Base-by-base conservation (phyloP, 306 rosid genomes). In the Lathyrus aphaca region DNA sequence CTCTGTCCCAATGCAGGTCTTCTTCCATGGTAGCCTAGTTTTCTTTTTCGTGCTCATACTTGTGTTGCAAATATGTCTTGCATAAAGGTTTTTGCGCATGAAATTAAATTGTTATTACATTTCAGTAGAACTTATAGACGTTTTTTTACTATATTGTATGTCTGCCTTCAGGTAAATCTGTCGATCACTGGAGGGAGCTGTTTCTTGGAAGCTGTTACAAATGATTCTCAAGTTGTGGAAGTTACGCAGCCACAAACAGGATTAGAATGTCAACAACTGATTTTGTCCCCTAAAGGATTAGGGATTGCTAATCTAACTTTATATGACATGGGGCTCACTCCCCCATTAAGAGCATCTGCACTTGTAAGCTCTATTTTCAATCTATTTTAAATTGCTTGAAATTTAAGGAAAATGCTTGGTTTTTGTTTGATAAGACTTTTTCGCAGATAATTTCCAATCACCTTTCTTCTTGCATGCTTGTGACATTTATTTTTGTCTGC, bases 101-200 rank as follows among this genome's bases (percentile, higher is more conserved):
- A 66, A 48, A 64, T 48, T 43, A 58, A 67, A 16, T 63, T 64
- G 10, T 71, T 23, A 44, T 30, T 66, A 23, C 67, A 45, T 69
- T 64, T 9, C 14, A 57, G 17, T 70, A 55, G 48, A 35, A 71
- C 54, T 30, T 27, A 29, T 27, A 15, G 50, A 42, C 29, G n/a
- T 19, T 15, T 77, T 58, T 77, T 58, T 58, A 38, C 45, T 74
- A 60, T 72, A 56, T 70, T 53, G 13, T 48, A 53, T 53, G 32
- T 54, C 54, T 69, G 71, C 63, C 54, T 80, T 56, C 81, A 91
- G 97, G 84, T 78, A 42, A 85, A 85, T 67, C 68, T 93, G 81
- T 82, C 91, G 50, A 93, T 88, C 64, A 81, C 80, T 74, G 98
- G 98, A 54, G 98, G 98, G 73, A 93, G 98, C 91, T 86, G 97